Conservation (phyloP, 495 filamentous ascomycete species). For the Aspergillus kassunensis region DNA sequence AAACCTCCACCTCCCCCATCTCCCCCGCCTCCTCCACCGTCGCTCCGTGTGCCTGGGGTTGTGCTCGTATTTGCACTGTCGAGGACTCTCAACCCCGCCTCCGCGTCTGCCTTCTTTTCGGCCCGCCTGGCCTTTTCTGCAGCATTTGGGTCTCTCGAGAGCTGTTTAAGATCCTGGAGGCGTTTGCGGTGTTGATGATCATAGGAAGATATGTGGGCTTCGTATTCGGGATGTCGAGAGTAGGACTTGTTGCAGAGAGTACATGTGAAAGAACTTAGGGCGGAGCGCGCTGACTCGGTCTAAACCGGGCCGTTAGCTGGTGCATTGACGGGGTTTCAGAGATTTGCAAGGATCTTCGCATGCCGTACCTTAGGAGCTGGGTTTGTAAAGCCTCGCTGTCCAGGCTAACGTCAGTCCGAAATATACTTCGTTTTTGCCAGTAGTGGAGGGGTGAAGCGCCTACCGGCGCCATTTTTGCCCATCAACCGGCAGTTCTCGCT, state of each 20-base stretch:
- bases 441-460: neutral
- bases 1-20: constrained; percentile 46
- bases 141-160: constrained; percentile 55
- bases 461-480: constrained; percentile 13
- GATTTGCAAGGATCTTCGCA: neutral
- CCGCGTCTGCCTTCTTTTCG: constrained; percentile 63
- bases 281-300: constrained; percentile 83
- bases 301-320: constrained; percentile 22
- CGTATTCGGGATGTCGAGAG: constrained; percentile 57
- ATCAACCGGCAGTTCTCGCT: neutral
- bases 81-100: constrained; percentile 42
- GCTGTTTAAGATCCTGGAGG: constrained; percentile 59
- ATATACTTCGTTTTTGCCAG: neutral
- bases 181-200: constrained; percentile 62
- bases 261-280: constrained; percentile 84
- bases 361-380: constrained; percentile 46
- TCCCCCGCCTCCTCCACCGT: constrained; percentile 26
- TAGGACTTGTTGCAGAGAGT: constrained; percentile 60
- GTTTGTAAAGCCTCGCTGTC: constrained; percentile 45
- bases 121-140: constrained; percentile 62
- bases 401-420: neutral
- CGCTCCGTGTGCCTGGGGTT: constrained; percentile 3
- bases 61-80: constrained; percentile 21
- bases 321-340: neutral
- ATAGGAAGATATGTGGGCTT: constrained; percentile 59